Base-by-base conservation (phyloP, 2,329 filamentous ascomycete genomes). In the Phialocephala subalpina region DNA sequence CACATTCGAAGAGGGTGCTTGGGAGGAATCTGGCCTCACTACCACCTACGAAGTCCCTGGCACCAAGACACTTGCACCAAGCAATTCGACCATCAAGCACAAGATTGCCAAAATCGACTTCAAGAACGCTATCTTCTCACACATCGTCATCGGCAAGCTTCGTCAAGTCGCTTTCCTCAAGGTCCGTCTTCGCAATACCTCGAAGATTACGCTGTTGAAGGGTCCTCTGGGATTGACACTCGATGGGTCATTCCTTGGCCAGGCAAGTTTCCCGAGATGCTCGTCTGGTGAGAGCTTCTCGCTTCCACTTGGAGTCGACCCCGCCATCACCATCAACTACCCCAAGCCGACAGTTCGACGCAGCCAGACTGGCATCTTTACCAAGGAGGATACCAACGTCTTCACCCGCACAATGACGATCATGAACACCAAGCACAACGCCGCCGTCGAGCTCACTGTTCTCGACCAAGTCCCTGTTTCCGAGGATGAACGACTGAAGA, bases 181-280 rank as follows among this genome's bases (percentile, higher is more conserved):
- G 67, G 86, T 86, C 18, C 81, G 82, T 60, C 76, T 90, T 47
- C 81, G 80, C 59, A 90, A 90, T 75, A 79, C 75, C 18, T 86
- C 83, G 72, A 82, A 82, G 67, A 80, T 88, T 52, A 85, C 86
- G 0, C 79, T 90, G 7, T 82, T 89, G 22, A 79, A 80, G 58
- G 87, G 87, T 4, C 81, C 81, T 1, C 81, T 82, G 0, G 86
- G 87, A 5, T 79, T 90, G 8, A 89, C 86, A 0, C 82, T 90
- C n/a, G 88, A 91, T 73, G 86, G 86, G 2, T 82, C 82, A 9
- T 90, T 90, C 76, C 78, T 90, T 62, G 87, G 88, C 3, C 85
- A 85, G 63, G 82, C 83, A 1, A 79, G 74, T 0, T 78, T 90
- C 38, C 85, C 87, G 1, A 82, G 83, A 35, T 88, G 86, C 73